phyloP scores from a whole-genome alignment of 106 monocot species.

The Narthecium ossifragum region DNA sequence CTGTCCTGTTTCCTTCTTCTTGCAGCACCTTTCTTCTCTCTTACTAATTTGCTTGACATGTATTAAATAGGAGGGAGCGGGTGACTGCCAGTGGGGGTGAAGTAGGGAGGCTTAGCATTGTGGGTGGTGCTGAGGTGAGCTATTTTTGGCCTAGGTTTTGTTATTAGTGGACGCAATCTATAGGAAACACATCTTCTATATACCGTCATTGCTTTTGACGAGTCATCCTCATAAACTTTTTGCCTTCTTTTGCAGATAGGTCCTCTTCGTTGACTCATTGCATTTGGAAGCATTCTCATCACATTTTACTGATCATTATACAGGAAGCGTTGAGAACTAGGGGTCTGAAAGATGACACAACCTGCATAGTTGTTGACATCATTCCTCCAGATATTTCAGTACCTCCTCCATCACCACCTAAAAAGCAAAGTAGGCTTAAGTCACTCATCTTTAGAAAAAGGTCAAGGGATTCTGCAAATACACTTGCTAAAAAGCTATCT shows the following conservation, averaged over 20 bases:
- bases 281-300: constrained; percentile 4
- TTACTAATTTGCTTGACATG: background rate
- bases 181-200: too few species aligned
- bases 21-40: too few species aligned
- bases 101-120: constrained; percentile 74
- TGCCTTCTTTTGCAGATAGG: constrained; percentile 50
- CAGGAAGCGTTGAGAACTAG: constrained; percentile 95
- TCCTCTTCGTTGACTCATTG: constrained; percentile 50
- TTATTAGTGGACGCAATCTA: too few species aligned
- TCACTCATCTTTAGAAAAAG: constrained; percentile 61
- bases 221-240: too few species aligned
- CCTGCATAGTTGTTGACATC: constrained; percentile 97
- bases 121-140: constrained; percentile 66
- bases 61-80: constrained; percentile 51
- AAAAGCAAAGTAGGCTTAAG: constrained; percentile 64
- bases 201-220: too few species aligned
- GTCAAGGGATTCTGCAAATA: constrained; percentile 45
- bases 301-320: constrained; percentile 13
- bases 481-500: constrained; percentile 64
- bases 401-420: constrained; percentile 58
- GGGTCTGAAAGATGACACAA: constrained; percentile 96
- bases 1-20: background rate
- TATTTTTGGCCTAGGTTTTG: background rate
- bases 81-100: constrained; percentile 75
- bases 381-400: constrained; percentile 64